A percentile compares a stretch with the other conserved stretches of the same genome.
phyloP scores from a whole-genome alignment of 1,284 basidiomycete genomes.

The Cryptococcus deneoformans region DNA sequence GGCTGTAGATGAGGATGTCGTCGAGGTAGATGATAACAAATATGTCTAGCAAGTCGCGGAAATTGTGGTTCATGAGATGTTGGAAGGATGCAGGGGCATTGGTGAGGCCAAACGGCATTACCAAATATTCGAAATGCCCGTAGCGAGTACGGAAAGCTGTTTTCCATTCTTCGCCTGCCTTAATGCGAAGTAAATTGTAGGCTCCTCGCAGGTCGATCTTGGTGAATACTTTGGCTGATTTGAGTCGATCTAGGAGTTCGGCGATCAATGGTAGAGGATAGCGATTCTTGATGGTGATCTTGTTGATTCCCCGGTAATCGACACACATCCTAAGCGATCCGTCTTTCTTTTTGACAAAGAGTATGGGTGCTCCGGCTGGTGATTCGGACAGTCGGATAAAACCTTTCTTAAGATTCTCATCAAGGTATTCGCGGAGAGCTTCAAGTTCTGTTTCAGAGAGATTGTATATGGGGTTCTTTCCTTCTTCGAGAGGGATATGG shows the following conservation, averaged over 20 bases:
- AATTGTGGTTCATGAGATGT: constrained; percentile 36
- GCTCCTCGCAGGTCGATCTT: constrained; percentile 37
- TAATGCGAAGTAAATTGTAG: constrained; percentile 37
- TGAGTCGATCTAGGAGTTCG: constrained; percentile 37
- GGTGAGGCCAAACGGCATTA: constrained; percentile 51
- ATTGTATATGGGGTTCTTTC: neutral
- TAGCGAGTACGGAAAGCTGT: constrained; percentile 21
- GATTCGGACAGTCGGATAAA: neutral
- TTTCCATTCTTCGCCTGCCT: constrained; percentile 39
- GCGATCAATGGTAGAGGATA: constrained; percentile 18
- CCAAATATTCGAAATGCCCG: constrained; percentile 48
- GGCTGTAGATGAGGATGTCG: constrained; percentile 50
- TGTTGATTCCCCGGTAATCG: neutral
- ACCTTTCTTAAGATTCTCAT: neutral
- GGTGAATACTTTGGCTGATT: constrained; percentile 25
- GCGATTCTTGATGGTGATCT: neutral
- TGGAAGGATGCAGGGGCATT: constrained; percentile 51
- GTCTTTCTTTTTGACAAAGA: neutral
- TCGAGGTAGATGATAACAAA: constrained; percentile 42
- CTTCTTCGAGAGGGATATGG: neutral
- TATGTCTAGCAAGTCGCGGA: constrained; percentile 32
- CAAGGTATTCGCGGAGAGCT: neutral
- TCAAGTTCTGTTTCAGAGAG: neutral
- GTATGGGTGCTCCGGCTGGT: neutral
- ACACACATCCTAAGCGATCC: neutral